These are phyloP conservation scores for Polygonum aviculare DNA, from an alignment of 148 eudicot species.

Conservation along the genomic window DNA sequence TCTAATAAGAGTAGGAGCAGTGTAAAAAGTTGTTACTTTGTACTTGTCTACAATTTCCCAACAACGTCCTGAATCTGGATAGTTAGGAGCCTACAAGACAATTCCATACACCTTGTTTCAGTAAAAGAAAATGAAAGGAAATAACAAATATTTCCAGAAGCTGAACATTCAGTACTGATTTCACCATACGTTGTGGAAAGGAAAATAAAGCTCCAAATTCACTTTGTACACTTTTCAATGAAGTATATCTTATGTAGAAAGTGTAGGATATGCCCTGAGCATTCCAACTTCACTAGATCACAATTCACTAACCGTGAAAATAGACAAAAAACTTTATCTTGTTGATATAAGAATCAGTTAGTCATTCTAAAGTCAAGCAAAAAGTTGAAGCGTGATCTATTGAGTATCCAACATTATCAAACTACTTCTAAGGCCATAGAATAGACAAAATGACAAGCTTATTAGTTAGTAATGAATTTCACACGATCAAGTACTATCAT, in stretches of 20 bases:
- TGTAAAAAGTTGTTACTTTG: constrained; percentile 82
- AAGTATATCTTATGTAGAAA: not conserved
- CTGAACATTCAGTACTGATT: not conserved
- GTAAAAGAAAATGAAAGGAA: not conserved
- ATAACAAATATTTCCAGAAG: not conserved
- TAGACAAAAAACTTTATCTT: not conserved
- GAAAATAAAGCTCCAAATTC: not conserved
- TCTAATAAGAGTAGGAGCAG: constrained; percentile 93
- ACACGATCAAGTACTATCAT: not conserved
- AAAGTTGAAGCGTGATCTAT: not conserved
- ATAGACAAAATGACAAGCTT: not conserved
- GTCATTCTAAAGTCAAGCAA: not conserved
- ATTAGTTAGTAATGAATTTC: not conserved
- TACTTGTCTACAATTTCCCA: constrained; percentile 99
- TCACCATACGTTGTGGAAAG: not conserved
- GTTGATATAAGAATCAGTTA: not conserved
- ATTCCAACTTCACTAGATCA: not conserved
- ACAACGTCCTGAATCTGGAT: constrained; percentile 92
- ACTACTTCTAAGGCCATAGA: not conserved
- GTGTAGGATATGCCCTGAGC: not conserved
- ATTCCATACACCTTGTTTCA: not conserved
- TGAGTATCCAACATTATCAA: not conserved
- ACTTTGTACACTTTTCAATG: not conserved
- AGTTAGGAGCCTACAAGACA: constrained; percentile 74
- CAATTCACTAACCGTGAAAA: not conserved